Evolutionary conservation across 1,284 basidiomycete species (phyloP).

Genomic region (Puccinia polysora): DNA sequence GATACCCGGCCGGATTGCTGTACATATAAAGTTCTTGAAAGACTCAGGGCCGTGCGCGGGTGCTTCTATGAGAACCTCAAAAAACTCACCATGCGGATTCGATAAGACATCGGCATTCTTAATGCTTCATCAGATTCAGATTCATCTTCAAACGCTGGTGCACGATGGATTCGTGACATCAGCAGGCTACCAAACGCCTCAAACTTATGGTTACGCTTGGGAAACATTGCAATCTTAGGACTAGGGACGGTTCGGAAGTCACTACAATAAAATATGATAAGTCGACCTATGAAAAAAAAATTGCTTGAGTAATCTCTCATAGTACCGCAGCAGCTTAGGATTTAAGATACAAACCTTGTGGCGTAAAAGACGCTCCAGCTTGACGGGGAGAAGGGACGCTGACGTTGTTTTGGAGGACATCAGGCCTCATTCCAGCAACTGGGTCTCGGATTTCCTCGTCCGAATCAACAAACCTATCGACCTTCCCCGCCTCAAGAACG

Average conservation of each 20-base stretch:
- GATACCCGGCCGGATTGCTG: slow-evolving; percentile 22
- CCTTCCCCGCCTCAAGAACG: slow-evolving; percentile 20
- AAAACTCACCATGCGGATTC: slow-evolving; percentile 20
- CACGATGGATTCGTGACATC: slow-evolving; percentile 7
- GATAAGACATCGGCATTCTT: slow-evolving; percentile 31
- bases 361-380: slow-evolving; percentile 28
- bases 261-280: slow-evolving; percentile 37
- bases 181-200: slow-evolving; percentile 41
- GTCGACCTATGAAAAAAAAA: slow-evolving; percentile 15
- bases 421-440: slow-evolving; percentile 23
- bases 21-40: neutral
- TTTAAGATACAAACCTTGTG: slow-evolving; percentile 23
- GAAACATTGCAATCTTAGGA: slow-evolving; percentile 4
- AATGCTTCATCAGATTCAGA: slow-evolving; percentile 43
- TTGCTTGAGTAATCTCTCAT: slow-evolving; percentile 7
- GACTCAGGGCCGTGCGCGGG: neutral
- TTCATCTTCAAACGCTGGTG: slow-evolving; percentile 6
- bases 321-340: neutral
- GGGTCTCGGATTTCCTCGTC: slow-evolving; percentile 39
- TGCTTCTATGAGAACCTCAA: neutral
- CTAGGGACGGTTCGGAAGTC: slow-evolving; percentile 7
- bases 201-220: slow-evolving; percentile 34
- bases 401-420: slow-evolving; percentile 38
- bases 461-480: slow-evolving; percentile 33
- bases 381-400: slow-evolving; percentile 38